phyloP scores from a whole-genome alignment of 768 basidiomycete species.

The Lentinula sp. region DNA sequence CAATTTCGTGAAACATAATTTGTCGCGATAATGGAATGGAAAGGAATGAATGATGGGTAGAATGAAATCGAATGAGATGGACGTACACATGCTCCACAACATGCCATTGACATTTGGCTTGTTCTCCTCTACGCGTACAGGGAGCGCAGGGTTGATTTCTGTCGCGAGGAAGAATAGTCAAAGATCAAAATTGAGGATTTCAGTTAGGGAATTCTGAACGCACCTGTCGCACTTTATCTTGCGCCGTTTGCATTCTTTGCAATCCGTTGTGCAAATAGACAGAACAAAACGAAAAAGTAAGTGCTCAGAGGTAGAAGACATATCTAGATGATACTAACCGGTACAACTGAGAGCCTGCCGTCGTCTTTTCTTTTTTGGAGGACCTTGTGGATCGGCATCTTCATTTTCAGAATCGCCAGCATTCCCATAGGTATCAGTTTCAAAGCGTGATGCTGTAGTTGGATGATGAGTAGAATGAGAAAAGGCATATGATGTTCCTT shows the following conservation, averaged over 20 bases:
- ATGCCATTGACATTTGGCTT: conserved; percentile 78
- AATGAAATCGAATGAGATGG: conserved; percentile 6
- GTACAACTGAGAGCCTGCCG: conserved; percentile 83
- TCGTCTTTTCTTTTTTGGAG: conserved; percentile 78
- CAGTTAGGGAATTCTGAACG: conserved; percentile 12
- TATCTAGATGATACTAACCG: conserved; percentile 41
- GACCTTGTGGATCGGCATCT: conserved; percentile 41
- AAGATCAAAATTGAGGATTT: not conserved
- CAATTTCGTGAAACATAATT: conserved; percentile 1
- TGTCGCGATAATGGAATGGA: conserved; percentile 10
- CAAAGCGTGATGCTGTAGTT: conserved; percentile 15
- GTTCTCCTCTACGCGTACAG: conserved; percentile 75
- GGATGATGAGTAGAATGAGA: conserved; percentile 16
- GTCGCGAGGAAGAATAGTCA: conserved; percentile 19
- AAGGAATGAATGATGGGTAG: conserved; percentile 8
- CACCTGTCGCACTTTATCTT: conserved; percentile 89
- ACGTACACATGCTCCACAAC: conserved; percentile 75
- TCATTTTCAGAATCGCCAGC: conserved; percentile 56
- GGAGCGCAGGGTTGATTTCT: conserved; percentile 80
- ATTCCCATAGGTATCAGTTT: conserved; percentile 23
- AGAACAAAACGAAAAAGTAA: too few species aligned
- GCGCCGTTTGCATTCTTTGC: conserved; percentile 73
- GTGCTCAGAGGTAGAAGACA: conserved; percentile 9
- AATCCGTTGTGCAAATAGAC: too few species aligned
- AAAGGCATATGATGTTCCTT: conserved; percentile 19